phyloP scores from a whole-genome alignment of 306 rosid species.

The Begonia loranthoides region DNA sequence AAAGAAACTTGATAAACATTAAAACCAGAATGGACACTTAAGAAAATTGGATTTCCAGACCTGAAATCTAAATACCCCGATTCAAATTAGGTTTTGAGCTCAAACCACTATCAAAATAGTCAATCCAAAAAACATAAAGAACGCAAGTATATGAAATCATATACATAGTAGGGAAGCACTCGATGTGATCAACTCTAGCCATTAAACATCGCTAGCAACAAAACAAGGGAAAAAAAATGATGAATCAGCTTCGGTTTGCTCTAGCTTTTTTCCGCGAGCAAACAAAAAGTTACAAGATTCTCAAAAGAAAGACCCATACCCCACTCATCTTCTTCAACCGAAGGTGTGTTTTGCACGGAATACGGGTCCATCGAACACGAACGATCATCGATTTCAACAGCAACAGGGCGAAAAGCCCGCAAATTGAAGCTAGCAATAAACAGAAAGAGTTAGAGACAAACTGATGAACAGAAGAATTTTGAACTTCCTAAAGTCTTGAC shows the following conservation, averaged over 20 bases:
- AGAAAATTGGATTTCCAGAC: too few species aligned
- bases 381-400: constrained; percentile 69
- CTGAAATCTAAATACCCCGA: too few species aligned
- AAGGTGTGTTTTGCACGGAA: constrained; percentile 34
- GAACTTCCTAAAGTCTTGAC: too few species aligned
- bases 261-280: neutral
- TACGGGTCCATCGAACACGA: constrained; percentile 67
- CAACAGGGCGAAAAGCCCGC: constrained; percentile 67
- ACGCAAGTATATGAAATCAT: neutral
- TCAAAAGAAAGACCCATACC: constrained; percentile 26
- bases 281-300: neutral
- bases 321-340: constrained; percentile 71
- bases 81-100: too few species aligned
- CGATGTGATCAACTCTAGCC: neutral
- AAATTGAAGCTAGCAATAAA: neutral
- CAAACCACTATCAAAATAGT: too few species aligned
- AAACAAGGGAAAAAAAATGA: neutral
- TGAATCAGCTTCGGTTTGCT: too few species aligned
- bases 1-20: too few species aligned
- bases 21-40: too few species aligned
- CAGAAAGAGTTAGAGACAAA: too few species aligned
- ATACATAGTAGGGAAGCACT: neutral
- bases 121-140: neutral
- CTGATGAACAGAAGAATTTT: too few species aligned
- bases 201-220: neutral